phyloP scores from a whole-genome alignment of 108 stramenopile species.

The Craspedostauros australis region DNA sequence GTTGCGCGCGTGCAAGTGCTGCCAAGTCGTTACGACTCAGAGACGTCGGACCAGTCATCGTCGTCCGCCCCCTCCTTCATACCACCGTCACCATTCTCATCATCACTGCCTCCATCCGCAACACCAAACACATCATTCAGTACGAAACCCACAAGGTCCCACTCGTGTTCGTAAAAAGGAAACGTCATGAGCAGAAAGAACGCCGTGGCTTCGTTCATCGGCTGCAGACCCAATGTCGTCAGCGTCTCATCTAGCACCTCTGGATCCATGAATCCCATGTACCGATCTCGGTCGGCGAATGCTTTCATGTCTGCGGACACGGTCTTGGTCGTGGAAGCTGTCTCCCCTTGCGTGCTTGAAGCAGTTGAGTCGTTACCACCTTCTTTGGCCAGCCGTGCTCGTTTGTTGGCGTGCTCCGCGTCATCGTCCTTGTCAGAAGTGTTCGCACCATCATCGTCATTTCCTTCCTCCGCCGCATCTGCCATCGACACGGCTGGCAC shows the following conservation, averaged over 20 bases:
- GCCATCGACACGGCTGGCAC: conserved; percentile 46
- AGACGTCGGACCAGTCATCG: neutral
- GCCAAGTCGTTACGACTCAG: neutral
- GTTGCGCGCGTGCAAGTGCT: no score
- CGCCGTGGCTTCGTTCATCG: conserved; percentile 44
- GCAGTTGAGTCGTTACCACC: neutral
- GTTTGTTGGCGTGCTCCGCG: conserved; percentile 2
- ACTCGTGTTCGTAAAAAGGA: conserved; percentile 81
- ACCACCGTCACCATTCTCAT: conserved; percentile 27
- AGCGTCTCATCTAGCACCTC: conserved; percentile 48
- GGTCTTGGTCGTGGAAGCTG: neutral
- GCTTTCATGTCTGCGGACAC: neutral
- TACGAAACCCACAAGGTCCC: conserved; percentile 70
- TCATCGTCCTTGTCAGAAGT: conserved; percentile 31
- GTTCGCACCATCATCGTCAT: conserved; percentile 27
- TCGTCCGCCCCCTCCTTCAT: neutral
- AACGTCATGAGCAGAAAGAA: conserved; percentile 74
- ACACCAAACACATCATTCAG: conserved; percentile 56
- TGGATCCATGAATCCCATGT: conserved; percentile 63
- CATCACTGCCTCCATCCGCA: conserved; percentile 48
- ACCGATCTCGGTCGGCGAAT: conserved; percentile 37
- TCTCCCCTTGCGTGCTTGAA: neutral
- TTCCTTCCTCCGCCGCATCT: conserved; percentile 18
- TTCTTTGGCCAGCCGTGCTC: neutral
- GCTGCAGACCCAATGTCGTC: conserved; percentile 22